Conservation (phyloP, 1,284 basidiomycete species). For the Fomes fomentarius region DNA sequence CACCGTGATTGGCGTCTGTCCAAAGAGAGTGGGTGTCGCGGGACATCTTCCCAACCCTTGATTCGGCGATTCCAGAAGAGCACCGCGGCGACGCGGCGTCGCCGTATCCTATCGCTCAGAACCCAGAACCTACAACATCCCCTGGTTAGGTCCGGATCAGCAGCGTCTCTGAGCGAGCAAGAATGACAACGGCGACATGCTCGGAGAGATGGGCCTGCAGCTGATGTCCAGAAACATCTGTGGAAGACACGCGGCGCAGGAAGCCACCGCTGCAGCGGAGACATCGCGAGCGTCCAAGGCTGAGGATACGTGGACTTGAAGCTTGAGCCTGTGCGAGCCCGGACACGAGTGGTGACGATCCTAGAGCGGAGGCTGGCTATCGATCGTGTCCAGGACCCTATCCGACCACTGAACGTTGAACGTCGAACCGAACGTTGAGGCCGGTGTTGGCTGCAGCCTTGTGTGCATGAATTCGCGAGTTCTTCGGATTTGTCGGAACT, state of each 20-base stretch:
- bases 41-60: not conserved
- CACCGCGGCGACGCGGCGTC: not conserved
- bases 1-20: not conserved
- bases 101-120: conserved; percentile 7
- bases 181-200: conserved; percentile 13
- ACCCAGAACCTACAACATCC: too few species aligned
- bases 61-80: not conserved
- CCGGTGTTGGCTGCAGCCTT: conserved; percentile 4
- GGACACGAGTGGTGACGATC: conserved; percentile 7
- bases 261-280: conserved; percentile 5
- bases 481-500: conserved; percentile 14
- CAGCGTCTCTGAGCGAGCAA: conserved; percentile 5
- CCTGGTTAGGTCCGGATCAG: conserved; percentile 17
- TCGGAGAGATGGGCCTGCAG: not conserved
- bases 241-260: conserved; percentile 13
- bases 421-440: not conserved
- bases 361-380: not conserved
- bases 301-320: not conserved
- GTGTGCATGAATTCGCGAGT: conserved; percentile 18
- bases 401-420: not conserved
- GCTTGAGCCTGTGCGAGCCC: conserved; percentile 1
- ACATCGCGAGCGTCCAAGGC: not conserved
- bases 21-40: not conserved
- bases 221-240: conserved; percentile 10
- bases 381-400: conserved; percentile 3